phyloP scores from a whole-genome alignment of 2,329 filamentous ascomycete species.

The Emergomyces pasteurianus region DNA sequence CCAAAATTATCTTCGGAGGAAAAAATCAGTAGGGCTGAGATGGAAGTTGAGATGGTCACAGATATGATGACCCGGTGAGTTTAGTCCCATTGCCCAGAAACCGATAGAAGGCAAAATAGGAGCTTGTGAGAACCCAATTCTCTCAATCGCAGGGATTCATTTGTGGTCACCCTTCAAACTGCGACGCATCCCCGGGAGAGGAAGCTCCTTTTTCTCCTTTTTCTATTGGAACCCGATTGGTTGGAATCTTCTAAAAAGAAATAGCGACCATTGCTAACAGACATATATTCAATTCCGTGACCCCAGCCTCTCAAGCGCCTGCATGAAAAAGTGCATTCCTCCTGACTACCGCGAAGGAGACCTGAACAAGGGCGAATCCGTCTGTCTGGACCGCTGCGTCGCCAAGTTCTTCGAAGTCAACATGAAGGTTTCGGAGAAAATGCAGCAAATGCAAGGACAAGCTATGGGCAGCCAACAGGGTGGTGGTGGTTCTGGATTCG shows the following conservation, averaged over 20 bases:
- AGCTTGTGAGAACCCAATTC: not conserved
- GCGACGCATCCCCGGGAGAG: not conserved
- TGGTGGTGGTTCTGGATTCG: conserved; percentile 39
- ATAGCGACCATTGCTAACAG: not conserved
- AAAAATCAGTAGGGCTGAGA: conserved; percentile 93
- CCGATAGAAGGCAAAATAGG: not conserved
- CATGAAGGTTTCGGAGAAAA: conserved; percentile 92
- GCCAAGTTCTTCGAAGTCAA: conserved; percentile 98
- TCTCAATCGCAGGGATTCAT: not conserved
- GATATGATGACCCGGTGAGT: conserved; percentile 95
- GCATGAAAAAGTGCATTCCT: conserved; percentile 88
- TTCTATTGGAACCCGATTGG: not conserved
- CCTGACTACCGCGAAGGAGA: conserved; percentile 88
- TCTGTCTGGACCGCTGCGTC: conserved; percentile 95
- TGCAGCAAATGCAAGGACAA: conserved; percentile 92
- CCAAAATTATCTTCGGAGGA: conserved; percentile 88
- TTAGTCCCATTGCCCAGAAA: not conserved
- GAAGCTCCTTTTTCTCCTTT: not conserved
- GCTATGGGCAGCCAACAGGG: conserved; percentile 48
- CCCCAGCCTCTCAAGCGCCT: conserved; percentile 65
- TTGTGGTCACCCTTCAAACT: no score
- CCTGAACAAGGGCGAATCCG: conserved; percentile 96
- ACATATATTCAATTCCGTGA: not conserved
- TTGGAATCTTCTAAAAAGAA: not conserved
- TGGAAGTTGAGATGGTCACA: conserved; percentile 93